Evolutionary conservation across 106 monocot genomes (phyloP).

Genomic region (Apostasia shenzhenica): DNA sequence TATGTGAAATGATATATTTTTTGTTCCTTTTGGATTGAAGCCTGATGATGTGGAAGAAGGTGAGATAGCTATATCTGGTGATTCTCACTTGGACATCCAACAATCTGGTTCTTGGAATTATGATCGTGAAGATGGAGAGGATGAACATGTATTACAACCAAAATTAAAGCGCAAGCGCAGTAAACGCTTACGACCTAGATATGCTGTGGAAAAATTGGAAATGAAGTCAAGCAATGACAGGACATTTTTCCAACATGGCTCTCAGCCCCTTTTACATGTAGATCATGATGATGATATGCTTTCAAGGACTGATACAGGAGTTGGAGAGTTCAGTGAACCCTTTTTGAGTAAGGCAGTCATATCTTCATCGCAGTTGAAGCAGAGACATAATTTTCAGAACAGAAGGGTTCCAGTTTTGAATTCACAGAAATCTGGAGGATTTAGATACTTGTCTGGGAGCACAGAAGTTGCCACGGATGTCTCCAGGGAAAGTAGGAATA

Average conservation of each 20-base stretch:
- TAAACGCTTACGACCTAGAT: constrained; percentile 58
- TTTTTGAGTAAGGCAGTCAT: constrained; percentile 24
- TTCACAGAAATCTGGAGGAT: constrained; percentile 33
- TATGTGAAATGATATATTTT: background rate
- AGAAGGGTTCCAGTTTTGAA: constrained; percentile 34
- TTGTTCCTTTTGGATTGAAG: constrained; percentile 48
- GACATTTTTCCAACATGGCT: constrained; percentile 13
- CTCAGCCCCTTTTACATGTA: constrained; percentile 19
- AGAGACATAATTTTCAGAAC: constrained; percentile 35
- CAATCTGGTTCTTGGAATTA: constrained; percentile 59
- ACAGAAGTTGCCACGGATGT: constrained; percentile 36
- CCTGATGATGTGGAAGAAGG: constrained; percentile 88
- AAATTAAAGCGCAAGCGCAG: constrained; percentile 86
- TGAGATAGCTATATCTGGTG: constrained; percentile 84
- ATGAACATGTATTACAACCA: constrained; percentile 78
- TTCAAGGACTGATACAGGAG: constrained; percentile 26
- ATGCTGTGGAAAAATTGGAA: constrained; percentile 44
- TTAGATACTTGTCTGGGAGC: constrained; percentile 43
- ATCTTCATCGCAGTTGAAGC: constrained; percentile 23
- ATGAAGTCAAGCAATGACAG: constrained; percentile 35
- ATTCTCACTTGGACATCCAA: constrained; percentile 83
- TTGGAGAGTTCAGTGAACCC: constrained; percentile 23
- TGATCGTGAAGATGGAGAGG: constrained; percentile 68
- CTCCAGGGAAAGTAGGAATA: constrained; percentile 64
- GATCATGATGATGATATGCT: constrained; percentile 31